Evolutionary conservation across 495 filamentous ascomycete species (phyloP), one percentile per base, ranked within the genome.

Genomic region (Trichoderma virens): DNA sequence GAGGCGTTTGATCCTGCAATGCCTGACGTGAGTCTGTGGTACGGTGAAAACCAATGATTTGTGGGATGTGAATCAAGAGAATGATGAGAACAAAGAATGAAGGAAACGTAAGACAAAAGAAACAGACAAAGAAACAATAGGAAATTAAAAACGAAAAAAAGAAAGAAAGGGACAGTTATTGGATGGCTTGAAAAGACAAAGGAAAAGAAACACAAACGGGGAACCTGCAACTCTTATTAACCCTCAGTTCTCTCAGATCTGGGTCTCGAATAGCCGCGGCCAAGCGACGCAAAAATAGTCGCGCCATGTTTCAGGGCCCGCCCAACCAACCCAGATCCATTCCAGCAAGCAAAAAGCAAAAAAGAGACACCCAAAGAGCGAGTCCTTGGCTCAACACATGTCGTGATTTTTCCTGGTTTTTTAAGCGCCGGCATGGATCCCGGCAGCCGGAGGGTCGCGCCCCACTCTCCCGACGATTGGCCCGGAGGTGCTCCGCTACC

Each of bases 121-220:
- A 31, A 38, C n/a, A 43, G 60, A 23, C 68, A 38, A 69, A 64
- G 64, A 66, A 41, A 65, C 63, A 69, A 67, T n/a, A 65, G 62
- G 68, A 62, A 69, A n/a, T n/a, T n/a, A 60, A 60, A 67, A 68
- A 65, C 61, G 65, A 64, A 71, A 38, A 60, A 72, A 66, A 72
- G 65, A 68, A 59, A 59, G 66, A 54, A 72, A 70, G 25, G 68
- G 61, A 59, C 62, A 69, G 67, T 43, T 51, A 13, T 2, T 54
- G 2, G n/a, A 34, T 32, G 25, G n/a, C 35, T 66, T 65, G 62
- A 60, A 65, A 62, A 62, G 14, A 25, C 63, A 39, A 62, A 66
- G 66, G 39, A 59, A 63, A 41, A 64, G 38, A 11, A 25, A 67
- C 51, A 54, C 43, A 60, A 56, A 38, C n/a, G 60, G 41, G 23